Evolutionary conservation across 139 green algal species (phyloP).

Genomic region (Diplosphaera chodatii): DNA sequence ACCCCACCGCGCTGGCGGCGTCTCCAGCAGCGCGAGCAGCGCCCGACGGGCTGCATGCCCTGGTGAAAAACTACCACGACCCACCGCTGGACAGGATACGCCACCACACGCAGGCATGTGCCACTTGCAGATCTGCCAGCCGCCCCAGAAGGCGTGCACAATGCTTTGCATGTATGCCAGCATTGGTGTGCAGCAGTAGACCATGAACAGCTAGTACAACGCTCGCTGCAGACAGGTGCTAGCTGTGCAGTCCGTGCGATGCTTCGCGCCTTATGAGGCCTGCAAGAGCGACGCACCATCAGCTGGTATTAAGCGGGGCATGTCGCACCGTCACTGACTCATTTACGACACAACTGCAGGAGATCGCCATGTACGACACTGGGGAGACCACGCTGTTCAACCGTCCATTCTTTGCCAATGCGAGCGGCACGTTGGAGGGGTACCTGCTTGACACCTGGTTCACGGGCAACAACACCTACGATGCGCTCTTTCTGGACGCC

Average conservation of each 20-base stretch:
- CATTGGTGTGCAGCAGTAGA: too few species aligned
- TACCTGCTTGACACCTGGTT: slow-evolving; percentile 55
- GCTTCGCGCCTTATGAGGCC: too few species aligned
- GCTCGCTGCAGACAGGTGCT: too few species aligned
- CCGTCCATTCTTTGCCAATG: slow-evolving; percentile 6
- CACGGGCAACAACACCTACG: slow-evolving; percentile 36
- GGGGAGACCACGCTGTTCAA: slow-evolving; percentile 1
- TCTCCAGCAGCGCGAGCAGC: slow-evolving; percentile 7
- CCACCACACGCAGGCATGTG: neutral
- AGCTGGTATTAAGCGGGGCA: too few species aligned
- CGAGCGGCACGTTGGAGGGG: slow-evolving; percentile 47
- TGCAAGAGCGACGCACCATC: too few species aligned
- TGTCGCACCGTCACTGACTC: too few species aligned
- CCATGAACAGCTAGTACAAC: too few species aligned
- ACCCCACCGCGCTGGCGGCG: slow-evolving; percentile 16
- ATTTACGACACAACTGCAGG: too few species aligned
- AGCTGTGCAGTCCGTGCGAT: too few species aligned
- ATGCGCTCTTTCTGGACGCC: slow-evolving; percentile 44
- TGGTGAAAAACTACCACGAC: neutral
- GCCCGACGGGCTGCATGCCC: slow-evolving; percentile 1
- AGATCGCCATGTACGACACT: slow-evolving; percentile 5
- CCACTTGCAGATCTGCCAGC: too few species aligned
- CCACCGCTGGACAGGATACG: neutral
- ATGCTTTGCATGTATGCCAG: too few species aligned
- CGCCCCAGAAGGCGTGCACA: too few species aligned